A percentile compares a stretch with the other conserved stretches of the same genome.
phyloP scores from a whole-genome alignment of 495 filamentous ascomycete genomes.

The Baudoinia panamericana region DNA sequence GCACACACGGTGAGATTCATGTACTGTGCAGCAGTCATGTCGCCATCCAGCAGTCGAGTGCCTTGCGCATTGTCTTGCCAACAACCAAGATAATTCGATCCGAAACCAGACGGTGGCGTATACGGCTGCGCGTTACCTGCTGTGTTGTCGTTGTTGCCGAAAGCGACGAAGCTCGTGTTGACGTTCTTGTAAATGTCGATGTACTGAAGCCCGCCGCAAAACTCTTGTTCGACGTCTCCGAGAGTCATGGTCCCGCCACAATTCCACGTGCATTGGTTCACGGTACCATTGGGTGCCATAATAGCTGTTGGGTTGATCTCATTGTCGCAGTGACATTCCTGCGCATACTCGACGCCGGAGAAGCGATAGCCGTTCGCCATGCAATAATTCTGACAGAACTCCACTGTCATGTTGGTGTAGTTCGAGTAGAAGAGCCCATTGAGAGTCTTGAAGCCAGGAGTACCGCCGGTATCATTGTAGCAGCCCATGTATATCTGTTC shows the following conservation, averaged over 20 bases:
- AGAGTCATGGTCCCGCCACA: conserved; percentile 16
- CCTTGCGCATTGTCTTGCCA: conserved; percentile 9
- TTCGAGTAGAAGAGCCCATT: conserved; percentile 4
- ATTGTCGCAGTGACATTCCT: conserved; percentile 23
- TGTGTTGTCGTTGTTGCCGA: conserved; percentile 6
- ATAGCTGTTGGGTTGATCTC: conserved; percentile 17
- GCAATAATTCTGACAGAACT: conserved; percentile 20
- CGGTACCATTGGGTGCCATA: background rate
- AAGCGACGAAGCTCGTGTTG: conserved; percentile 6
- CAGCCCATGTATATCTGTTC: conserved; percentile 18
- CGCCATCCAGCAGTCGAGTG: conserved; percentile 1
- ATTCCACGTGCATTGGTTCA: conserved; percentile 16
- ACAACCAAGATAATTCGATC: conserved; percentile 18
- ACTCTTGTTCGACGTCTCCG: conserved; percentile 7
- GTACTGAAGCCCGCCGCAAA: conserved; percentile 14
- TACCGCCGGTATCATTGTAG: conserved; percentile 16
- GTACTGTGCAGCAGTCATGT: conserved; percentile 1
- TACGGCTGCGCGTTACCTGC: conserved; percentile 15
- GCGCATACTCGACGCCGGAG: conserved; percentile 17
- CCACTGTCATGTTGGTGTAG: conserved; percentile 18
- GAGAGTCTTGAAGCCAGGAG: conserved; percentile 7
- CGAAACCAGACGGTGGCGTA: conserved; percentile 10
- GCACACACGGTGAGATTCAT: conserved; percentile 19
- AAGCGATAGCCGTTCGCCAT: conserved; percentile 5
- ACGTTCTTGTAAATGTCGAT: conserved; percentile 21